Conservation (phyloP, 1,284 basidiomycete species). For the Papiliotrema terrestris region DNA sequence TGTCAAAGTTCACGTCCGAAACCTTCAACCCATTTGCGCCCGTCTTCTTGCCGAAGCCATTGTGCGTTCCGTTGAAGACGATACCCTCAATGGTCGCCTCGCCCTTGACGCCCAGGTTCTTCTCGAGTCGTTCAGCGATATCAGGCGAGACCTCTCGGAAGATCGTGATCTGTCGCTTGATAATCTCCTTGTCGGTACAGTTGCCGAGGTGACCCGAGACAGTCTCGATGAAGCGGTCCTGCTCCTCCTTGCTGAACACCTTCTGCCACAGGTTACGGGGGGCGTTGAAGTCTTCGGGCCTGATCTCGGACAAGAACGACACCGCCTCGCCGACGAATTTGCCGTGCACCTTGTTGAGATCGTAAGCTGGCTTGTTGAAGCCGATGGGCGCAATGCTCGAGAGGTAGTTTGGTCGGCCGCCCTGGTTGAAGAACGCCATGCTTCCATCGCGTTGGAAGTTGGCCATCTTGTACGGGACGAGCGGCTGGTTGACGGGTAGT, state of each 20-base stretch:
- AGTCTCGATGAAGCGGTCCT: constrained; percentile 70
- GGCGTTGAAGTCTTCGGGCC: constrained; percentile 85
- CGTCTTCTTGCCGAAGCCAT: constrained; percentile 18
- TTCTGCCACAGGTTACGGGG: constrained; percentile 64
- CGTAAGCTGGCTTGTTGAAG: constrained; percentile 30
- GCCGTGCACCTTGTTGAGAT: constrained; percentile 59
- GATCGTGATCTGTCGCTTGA: constrained; percentile 69
- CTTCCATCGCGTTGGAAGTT: constrained; percentile 71
- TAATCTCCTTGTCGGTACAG: constrained; percentile 64
- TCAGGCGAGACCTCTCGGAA: constrained; percentile 72
- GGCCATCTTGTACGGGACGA: constrained; percentile 58
- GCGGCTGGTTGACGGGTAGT: constrained; percentile 74
- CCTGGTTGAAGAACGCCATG: constrained; percentile 70
- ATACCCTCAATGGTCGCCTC: constrained; percentile 45
- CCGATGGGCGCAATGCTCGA: constrained; percentile 57
- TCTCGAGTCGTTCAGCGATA: constrained; percentile 69
- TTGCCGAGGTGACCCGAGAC: constrained; percentile 67
- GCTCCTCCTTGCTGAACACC: constrained; percentile 68
- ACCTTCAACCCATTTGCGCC: constrained; percentile 2
- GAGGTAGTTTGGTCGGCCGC: constrained; percentile 78
- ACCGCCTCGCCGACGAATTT: constrained; percentile 69
- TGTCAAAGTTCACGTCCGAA: background rate
- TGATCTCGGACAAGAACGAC: constrained; percentile 70
- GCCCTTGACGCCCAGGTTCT: constrained; percentile 59
- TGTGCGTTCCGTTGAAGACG: constrained; percentile 54